Evolutionary conservation across 2,329 filamentous ascomycete species (phyloP).

Genomic region (Verticillium longisporum): DNA sequence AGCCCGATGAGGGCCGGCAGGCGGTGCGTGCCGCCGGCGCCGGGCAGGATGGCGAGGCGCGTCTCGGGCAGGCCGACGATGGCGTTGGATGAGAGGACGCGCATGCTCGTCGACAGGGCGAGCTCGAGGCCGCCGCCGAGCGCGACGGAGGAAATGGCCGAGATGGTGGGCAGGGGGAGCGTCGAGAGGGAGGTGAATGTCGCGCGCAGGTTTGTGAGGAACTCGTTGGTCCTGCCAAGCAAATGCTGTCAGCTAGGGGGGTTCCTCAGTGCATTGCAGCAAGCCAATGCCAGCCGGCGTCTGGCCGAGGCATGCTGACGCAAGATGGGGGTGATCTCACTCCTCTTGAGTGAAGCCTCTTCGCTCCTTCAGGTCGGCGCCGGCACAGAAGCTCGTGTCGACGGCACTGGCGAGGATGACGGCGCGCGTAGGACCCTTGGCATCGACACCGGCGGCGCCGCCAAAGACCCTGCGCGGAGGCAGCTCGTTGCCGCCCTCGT

Average conservation of each 20-base stretch:
- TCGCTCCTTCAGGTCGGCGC: conserved; percentile 89
- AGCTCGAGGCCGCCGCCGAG: conserved; percentile 93
- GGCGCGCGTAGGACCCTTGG: conserved; percentile 62
- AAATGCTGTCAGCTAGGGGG: conserved; percentile 1
- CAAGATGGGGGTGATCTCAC: conserved; percentile 40
- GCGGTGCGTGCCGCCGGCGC: conserved; percentile 86
- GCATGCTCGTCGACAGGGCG: conserved; percentile 81
- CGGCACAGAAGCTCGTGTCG: conserved; percentile 87
- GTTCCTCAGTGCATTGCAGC: background rate
- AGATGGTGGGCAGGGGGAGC: conserved; percentile 84
- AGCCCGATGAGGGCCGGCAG: conserved; percentile 77
- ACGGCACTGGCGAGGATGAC: conserved; percentile 78
- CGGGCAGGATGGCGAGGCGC: conserved; percentile 86
- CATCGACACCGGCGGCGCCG: conserved; percentile 33
- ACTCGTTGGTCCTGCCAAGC: conserved; percentile 60
- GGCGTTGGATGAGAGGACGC: conserved; percentile 75
- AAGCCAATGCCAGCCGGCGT: too few relatives aligned
- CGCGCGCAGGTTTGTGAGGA: conserved; percentile 67
- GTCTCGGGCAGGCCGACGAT: conserved; percentile 84
- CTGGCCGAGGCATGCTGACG: background rate
- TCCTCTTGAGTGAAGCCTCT: conserved; percentile 69
- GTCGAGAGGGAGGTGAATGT: conserved; percentile 68
- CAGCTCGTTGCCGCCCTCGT: conserved; percentile 45
- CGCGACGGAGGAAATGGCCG: conserved; percentile 76
- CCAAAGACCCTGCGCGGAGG: conserved; percentile 32